Conservation (phyloP, 1,284 basidiomycete species). For the Fereydounia khargensis region DNA sequence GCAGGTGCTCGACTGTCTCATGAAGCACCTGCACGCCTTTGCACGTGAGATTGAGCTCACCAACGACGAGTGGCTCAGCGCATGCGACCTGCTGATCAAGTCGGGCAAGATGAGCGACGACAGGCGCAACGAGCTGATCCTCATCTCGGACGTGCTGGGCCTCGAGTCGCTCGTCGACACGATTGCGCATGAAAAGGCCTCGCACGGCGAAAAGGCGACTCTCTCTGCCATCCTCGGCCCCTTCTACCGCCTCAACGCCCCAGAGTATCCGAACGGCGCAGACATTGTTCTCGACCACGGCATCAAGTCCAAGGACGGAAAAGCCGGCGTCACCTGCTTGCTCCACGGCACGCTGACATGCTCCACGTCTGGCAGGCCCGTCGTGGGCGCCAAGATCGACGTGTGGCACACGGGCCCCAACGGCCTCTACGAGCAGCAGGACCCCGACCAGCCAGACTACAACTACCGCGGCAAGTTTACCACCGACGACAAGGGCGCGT, state of each 20-base stretch:
- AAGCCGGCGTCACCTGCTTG: slow-evolving; percentile 48
- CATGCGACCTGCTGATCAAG: slow-evolving; percentile 57
- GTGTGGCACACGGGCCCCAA: slow-evolving; percentile 59
- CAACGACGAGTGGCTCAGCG: slow-evolving; percentile 57
- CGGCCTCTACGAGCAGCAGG: slow-evolving; percentile 59
- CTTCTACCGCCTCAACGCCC: slow-evolving; percentile 55
- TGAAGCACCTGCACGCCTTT: slow-evolving; percentile 55
- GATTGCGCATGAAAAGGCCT: slow-evolving; percentile 13
- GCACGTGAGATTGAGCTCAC: slow-evolving; percentile 58
- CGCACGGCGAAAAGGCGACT: slow-evolving; percentile 5
- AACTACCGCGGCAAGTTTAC: slow-evolving; percentile 55
- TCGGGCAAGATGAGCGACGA: slow-evolving; percentile 57
- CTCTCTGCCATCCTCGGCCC: slow-evolving; percentile 57
- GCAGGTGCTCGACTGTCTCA: slow-evolving; percentile 54
- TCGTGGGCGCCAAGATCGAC: slow-evolving; percentile 56
- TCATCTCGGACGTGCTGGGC: slow-evolving; percentile 58
- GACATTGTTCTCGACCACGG: slow-evolving; percentile 39
- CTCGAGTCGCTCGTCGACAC: slow-evolving; percentile 58
- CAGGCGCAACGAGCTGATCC: slow-evolving; percentile 59
- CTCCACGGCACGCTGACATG: slow-evolving; percentile 54
- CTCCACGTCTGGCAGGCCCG: slow-evolving; percentile 49
- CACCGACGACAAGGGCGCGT: slow-evolving; percentile 55
- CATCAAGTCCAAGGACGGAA: slow-evolving; percentile 47
- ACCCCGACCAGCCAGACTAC: slow-evolving; percentile 56
- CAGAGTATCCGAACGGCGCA: slow-evolving; percentile 48